phyloP scores from a whole-genome alignment of 2,329 filamentous ascomycete species.

The Sclerotinia sclerotiorum region DNA sequence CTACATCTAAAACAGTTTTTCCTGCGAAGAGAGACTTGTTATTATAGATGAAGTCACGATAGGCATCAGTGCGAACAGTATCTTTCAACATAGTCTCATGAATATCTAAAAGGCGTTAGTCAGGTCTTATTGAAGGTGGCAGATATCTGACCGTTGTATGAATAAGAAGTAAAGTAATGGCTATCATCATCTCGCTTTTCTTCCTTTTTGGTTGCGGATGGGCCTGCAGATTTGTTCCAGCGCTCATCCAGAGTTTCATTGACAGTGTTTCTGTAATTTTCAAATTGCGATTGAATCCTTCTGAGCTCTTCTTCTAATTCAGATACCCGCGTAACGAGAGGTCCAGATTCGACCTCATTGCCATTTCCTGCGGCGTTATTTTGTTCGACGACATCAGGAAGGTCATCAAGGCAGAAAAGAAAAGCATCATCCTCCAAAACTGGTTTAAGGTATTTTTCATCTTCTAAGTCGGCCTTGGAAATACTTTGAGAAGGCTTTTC shows the following conservation, averaged over 20 bases:
- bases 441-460: conserved; percentile 80
- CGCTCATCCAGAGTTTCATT: conserved; percentile 44
- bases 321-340: conserved; percentile 40
- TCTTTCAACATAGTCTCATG: conserved; percentile 97
- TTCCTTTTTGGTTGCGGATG: conserved; percentile 30
- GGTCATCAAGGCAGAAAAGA: conserved; percentile 82
- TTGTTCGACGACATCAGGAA: conserved; percentile 50
- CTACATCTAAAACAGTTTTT: conserved; percentile 87
- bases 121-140: conserved; percentile 20
- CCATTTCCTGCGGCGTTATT: conserved; percentile 37
- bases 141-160: conserved; percentile 57
- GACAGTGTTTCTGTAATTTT: conserved; percentile 44
- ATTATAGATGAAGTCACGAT: conserved; percentile 91
- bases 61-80: conserved; percentile 80
- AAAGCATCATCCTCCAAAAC: conserved; percentile 86
- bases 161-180: conserved; percentile 64
- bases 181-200: conserved; percentile 53
- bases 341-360: conserved; percentile 31
- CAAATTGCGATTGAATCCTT: conserved; percentile 44
- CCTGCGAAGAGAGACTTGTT: conserved; percentile 84
- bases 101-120: conserved; percentile 59
- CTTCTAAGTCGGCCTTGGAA: conserved; percentile 61
- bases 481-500: conserved; percentile 50
- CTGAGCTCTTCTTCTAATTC: conserved; percentile 44
- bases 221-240: conserved; percentile 42